phyloP scores from a whole-genome alignment of 2,329 filamentous ascomycete species.

The Fusarium hainanense region DNA sequence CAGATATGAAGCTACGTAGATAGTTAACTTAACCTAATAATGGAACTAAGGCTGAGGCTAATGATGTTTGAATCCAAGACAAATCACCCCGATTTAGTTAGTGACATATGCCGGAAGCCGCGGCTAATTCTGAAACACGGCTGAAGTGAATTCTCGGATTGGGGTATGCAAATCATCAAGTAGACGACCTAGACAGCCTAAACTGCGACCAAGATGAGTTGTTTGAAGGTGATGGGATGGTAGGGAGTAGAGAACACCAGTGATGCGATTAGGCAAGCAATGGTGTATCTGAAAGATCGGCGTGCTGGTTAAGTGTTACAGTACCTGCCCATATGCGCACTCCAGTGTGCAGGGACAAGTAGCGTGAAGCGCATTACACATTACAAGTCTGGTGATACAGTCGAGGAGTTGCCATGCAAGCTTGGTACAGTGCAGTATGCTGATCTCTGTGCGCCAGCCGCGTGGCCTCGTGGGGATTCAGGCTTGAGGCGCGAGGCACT shows the following conservation, averaged over 20 bases:
- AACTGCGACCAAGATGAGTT: background rate
- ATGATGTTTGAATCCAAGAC: constrained; percentile 27
- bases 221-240: background rate
- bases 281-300: background rate
- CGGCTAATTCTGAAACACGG: constrained; percentile 15
- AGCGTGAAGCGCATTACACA: constrained; percentile 1
- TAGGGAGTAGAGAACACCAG: background rate
- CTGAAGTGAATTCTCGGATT: constrained; percentile 13
- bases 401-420: background rate
- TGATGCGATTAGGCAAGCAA: background rate
- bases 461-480: constrained; percentile 3
- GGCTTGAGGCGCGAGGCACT: background rate
- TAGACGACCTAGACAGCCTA: background rate
- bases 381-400: background rate
- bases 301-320: background rate
- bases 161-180: background rate
- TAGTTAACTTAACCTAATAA: constrained; percentile 14
- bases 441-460: constrained; percentile 18
- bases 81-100: constrained; percentile 30
- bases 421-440: background rate
- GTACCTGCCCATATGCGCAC: background rate
- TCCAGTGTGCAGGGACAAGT: background rate
- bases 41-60: constrained; percentile 17
- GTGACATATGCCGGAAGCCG: constrained; percentile 27
- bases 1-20: constrained; percentile 11